phyloP scores from a whole-genome alignment of 2,329 filamentous ascomycete species.

The Coniochaeta sp. region DNA sequence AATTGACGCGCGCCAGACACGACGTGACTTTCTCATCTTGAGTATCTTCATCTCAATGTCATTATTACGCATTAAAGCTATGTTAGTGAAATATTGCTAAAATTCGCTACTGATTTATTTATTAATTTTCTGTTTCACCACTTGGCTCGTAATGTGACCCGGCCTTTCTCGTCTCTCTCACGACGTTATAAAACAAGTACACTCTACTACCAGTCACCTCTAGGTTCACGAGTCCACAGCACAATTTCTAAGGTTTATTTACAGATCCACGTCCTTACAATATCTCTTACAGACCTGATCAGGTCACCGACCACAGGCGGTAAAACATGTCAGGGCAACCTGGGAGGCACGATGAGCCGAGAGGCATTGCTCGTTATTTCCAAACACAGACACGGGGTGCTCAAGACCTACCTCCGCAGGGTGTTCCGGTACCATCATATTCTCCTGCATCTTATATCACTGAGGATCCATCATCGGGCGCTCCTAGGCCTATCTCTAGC shows the following conservation, averaged over 20 bases:
- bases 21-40: not conserved
- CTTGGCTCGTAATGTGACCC: not conserved
- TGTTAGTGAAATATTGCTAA: not conserved
- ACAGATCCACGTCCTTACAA: not conserved
- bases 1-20: not conserved
- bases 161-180: not conserved
- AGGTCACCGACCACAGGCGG: not conserved
- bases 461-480: not conserved
- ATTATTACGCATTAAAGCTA: not conserved
- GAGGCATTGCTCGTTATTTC: conserved; percentile 1
- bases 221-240: not conserved
- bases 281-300: not conserved
- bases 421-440: not conserved
- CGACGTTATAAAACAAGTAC: not conserved
- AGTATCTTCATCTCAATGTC: not conserved
- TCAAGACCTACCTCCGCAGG: not conserved
- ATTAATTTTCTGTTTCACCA: too few species aligned
- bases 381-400: not conserved
- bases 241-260: not conserved
- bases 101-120: too few species aligned
- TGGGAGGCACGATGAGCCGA: not conserved
- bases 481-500: not conserved
- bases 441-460: not conserved
- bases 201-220: not conserved
- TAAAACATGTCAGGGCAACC: not conserved